Conservation (phyloP, 2,329 filamentous ascomycete genomes). For the Pestalotiopsis sp. region DNA sequence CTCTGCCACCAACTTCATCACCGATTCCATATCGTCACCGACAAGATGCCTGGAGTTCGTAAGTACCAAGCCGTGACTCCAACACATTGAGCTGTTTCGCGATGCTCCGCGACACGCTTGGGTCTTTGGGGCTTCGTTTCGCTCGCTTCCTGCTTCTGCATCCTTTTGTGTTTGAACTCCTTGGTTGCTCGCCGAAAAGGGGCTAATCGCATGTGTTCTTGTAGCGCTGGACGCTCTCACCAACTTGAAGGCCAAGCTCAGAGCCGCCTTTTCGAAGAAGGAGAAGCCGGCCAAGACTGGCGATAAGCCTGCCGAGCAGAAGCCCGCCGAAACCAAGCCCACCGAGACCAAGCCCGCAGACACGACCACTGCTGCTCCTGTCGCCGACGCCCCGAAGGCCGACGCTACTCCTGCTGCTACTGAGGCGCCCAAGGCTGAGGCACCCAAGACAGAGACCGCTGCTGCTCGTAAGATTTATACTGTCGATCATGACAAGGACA, state of each 20-base stretch:
- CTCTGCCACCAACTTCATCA: slow-evolving; percentile 18
- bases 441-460: slow-evolving; percentile 19
- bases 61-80: slow-evolving; percentile 30
- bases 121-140: background rate
- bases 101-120: background rate
- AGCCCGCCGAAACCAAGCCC: slow-evolving; percentile 13
- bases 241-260: slow-evolving; percentile 60
- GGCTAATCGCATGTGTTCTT: background rate
- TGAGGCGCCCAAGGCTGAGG: slow-evolving; percentile 22
- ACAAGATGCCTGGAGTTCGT: slow-evolving; percentile 57
- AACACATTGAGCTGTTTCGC: background rate
- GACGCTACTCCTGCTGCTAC: slow-evolving; percentile 17
- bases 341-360: slow-evolving; percentile 20
- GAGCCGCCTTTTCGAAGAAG: slow-evolving; percentile 55
- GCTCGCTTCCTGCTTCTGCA: background rate
- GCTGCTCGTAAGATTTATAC: slow-evolving; percentile 12
- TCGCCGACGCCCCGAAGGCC: slow-evolving; percentile 15
- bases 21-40: background rate
- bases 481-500: background rate
- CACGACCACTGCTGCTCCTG: slow-evolving; percentile 14
- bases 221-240: slow-evolving; percentile 53
- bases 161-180: background rate
- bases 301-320: slow-evolving; percentile 28
- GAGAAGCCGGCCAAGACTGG: slow-evolving; percentile 32
- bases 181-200: background rate